Percentiles rank a stretch among this genome's conserved stretches.
Conservation (phyloP, 1,284 basidiomycete species). For the Heterobasidion occidentale region DNA sequence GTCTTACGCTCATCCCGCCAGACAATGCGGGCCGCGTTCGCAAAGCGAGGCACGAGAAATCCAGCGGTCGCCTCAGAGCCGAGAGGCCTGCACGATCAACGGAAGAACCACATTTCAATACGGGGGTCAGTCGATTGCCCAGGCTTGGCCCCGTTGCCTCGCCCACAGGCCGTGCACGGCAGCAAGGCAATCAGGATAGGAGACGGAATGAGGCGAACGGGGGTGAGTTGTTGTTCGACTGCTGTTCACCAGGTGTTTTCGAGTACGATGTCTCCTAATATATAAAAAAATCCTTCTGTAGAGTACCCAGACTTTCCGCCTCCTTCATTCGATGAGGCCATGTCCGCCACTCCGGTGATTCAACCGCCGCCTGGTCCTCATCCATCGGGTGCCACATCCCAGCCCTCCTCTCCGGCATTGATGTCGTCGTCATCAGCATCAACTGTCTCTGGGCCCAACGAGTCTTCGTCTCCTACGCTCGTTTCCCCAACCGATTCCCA, state of each 20-base stretch:
- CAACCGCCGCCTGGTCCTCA: slow-evolving; percentile 2
- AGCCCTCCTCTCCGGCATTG: not conserved
- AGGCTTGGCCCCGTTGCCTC: slow-evolving; percentile 19
- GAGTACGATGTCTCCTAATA: not conserved
- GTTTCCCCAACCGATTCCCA: not conserved
- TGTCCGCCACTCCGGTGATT: slow-evolving; percentile 17
- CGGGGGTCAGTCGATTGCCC: slow-evolving; percentile 20
- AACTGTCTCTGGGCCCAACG: not conserved
- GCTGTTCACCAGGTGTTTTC: not conserved
- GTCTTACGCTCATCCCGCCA: slow-evolving; percentile 38
- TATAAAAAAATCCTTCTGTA: not conserved
- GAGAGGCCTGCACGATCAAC: slow-evolving; percentile 10
- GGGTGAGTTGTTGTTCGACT: slow-evolving; percentile 9
- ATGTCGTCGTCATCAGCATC: slow-evolving; percentile 4
- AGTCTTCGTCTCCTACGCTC: not conserved
- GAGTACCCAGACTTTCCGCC: slow-evolving; percentile 46
- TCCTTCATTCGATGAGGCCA: slow-evolving; percentile 51
- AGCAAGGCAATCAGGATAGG: slow-evolving; percentile 3
- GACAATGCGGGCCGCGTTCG: slow-evolving; percentile 48
- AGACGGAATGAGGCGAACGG: slow-evolving; percentile 11
- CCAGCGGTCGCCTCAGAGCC: slow-evolving; percentile 9
- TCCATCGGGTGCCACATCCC: slow-evolving; percentile 7
- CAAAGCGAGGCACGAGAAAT: slow-evolving; percentile 28
- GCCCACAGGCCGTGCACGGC: slow-evolving; percentile 16
- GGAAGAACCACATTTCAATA: slow-evolving; percentile 29